These are phyloP conservation scores for Davidsoniella virescens DNA, from an alignment of 2,329 filamentous ascomycete genomes.

Conservation along the genomic window DNA sequence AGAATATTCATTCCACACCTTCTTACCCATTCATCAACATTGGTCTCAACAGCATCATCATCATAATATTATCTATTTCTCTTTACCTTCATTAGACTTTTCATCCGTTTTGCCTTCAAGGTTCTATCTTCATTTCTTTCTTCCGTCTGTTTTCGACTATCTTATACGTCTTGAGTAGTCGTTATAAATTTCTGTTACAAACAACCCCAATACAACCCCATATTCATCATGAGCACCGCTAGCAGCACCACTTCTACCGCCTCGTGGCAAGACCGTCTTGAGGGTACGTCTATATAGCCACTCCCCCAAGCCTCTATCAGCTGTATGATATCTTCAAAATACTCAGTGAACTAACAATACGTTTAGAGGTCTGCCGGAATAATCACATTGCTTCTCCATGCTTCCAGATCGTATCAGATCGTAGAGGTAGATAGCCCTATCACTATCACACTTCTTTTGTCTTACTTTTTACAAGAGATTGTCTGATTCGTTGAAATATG, in stretches of 20 bases:
- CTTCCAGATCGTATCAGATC: conserved; percentile 59
- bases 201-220: not conserved
- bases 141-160: not conserved
- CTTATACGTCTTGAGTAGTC: not conserved
- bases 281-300: conserved; percentile 25
- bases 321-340: not conserved
- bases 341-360: conserved; percentile 1
- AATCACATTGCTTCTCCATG: conserved; percentile 37
- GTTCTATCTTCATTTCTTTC: not conserved
- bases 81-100: not conserved
- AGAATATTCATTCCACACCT: not conserved
- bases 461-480: not conserved
- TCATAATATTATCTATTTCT: not conserved
- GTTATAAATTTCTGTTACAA: not conserved
- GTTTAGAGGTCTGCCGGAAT: conserved; percentile 39
- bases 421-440: conserved; percentile 40
- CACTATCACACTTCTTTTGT: conserved; percentile 11
- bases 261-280: conserved; percentile 40
- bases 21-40: not conserved
- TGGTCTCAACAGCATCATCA: not conserved
- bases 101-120: not conserved
- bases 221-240: conserved; percentile 15
- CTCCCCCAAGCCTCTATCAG: too few relatives aligned
- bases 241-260: conserved; percentile 7
- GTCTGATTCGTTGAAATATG: not conserved